Evolutionary conservation across 2,329 filamentous ascomycete species (phyloP).

Genomic region (Sporothrix brunneoviolacea): DNA sequence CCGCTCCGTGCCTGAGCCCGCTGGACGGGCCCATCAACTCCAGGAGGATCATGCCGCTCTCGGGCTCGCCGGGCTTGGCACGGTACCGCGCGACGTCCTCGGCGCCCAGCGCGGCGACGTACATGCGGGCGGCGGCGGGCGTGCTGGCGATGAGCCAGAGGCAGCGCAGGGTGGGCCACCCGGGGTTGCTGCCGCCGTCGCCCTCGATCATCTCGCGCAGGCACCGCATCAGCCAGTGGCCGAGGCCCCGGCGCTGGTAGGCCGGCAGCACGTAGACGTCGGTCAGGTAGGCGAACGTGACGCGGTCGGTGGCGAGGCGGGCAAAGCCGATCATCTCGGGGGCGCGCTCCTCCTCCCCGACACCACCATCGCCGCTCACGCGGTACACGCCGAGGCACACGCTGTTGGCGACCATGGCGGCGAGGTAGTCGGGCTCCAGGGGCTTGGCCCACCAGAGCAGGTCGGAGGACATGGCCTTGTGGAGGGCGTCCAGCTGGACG

Average conservation of each 20-base stretch:
- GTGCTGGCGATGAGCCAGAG: slow-evolving; percentile 47
- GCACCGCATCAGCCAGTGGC: slow-evolving; percentile 57
- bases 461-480: slow-evolving; percentile 44
- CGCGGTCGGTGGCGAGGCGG: slow-evolving; percentile 62
- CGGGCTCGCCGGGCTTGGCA: slow-evolving; percentile 5
- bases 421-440: slow-evolving; percentile 39
- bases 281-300: slow-evolving; percentile 62
- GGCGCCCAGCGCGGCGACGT: slow-evolving; percentile 41
- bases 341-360: no score
- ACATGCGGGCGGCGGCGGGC: slow-evolving; percentile 33
- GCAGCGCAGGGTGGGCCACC: slow-evolving; percentile 39
- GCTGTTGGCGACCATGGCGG: slow-evolving; percentile 48
- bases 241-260: slow-evolving; percentile 56
- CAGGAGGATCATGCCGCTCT: slow-evolving; percentile 25
- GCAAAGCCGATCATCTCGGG: slow-evolving; percentile 45
- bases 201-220: slow-evolving; percentile 47
- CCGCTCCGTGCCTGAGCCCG: not conserved
- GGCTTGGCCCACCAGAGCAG: slow-evolving; percentile 47
- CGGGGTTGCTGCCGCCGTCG: slow-evolving; percentile 19
- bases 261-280: slow-evolving; percentile 59
- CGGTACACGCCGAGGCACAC: slow-evolving; percentile 54
- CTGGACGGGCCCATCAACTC: slow-evolving; percentile 33
- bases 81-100: slow-evolving; percentile 21
- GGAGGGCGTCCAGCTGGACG: slow-evolving; percentile 48
- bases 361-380: slow-evolving; percentile 7